phyloP scores from a whole-genome alignment of 768 basidiomycete species.

The Hericium erinaceus region DNA sequence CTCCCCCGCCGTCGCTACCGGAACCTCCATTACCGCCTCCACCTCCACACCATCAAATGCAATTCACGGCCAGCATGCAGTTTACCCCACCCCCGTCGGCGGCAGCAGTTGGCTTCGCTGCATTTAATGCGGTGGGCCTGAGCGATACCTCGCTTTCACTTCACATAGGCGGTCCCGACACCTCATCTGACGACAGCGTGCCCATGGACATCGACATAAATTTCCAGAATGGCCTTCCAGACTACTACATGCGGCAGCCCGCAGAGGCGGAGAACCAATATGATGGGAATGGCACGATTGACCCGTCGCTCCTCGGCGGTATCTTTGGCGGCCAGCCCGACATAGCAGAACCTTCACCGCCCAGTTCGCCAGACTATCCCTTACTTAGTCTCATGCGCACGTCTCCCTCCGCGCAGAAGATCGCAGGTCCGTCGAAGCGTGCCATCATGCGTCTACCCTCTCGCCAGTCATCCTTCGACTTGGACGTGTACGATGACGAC shows the following conservation, averaged over 20 bases:
- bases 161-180: not conserved
- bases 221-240: not conserved
- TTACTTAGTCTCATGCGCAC: not conserved
- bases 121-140: not conserved
- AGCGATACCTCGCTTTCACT: not conserved
- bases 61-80: too few species aligned
- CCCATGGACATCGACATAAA: not conserved
- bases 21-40: too few species aligned
- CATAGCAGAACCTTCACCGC: not conserved
- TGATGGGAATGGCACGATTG: slow-evolving; percentile 9
- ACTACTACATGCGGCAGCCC: not conserved
- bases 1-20: not conserved
- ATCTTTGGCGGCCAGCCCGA: not conserved
- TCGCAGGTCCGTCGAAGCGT: not conserved
- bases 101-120: not conserved
- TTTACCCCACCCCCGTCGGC: not conserved
- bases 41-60: too few species aligned
- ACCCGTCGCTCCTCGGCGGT: slow-evolving; percentile 8
- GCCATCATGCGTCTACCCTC: not conserved
- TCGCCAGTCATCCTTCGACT: too few species aligned
- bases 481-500: not conserved
- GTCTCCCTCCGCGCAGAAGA: not conserved
- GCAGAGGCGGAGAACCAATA: not conserved
- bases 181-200: not conserved
- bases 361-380: not conserved